Evolutionary conservation across 345 rosid genomes (phyloP), one percentile per base, ranked within the genome.

Genomic region (Dipteronia dyeriana): DNA sequence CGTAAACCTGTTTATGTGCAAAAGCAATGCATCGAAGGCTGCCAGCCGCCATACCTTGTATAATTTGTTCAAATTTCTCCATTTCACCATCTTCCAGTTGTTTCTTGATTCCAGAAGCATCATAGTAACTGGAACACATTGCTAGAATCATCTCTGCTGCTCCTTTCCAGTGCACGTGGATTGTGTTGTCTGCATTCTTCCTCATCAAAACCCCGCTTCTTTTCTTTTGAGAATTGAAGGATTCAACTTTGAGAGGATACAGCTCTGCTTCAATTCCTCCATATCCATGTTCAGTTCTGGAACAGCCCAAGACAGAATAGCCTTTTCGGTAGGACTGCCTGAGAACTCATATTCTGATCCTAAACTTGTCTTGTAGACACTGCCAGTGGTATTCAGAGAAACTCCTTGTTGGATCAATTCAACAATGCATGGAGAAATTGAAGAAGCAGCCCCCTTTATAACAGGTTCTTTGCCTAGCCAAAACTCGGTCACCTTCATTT

Each of bases 261-360:
- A 79, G 5, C 70, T 47, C 66, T 74, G 60, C 66, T 71, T 70
- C 76, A 53, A 23, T 19, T 54, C 60, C 0, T 82, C 70, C 66
- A 71, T 25, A 47, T 10, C 66, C 62, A 70, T 73, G 17, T 60
- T 75, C 57, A 78, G 17, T 22, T 80, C 68, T 12, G 20, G 17
- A 9, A 79, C 84, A 0, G 83, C 88, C 90, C 88, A 87, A 10
- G 84, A 84, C 53, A 87, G 84, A 59, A 87, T 56, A 7, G 89
- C 88, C 63, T 82, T 82, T 66, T 87, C 88, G 0, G 88, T 84
- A 2, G 88, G 87, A 63, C 83, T 84, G n/a, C 87, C 87, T 9
- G 79, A 79, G 45, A 78, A 64, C 64, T 79, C 76, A 2, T 31
- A 51, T 16, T 66, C 45, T 0, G 90, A 73, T 19, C 61, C 67